Evolutionary conservation across 2,329 filamentous ascomycete genomes (phyloP).

Genomic region (Dactylellina sp.): DNA sequence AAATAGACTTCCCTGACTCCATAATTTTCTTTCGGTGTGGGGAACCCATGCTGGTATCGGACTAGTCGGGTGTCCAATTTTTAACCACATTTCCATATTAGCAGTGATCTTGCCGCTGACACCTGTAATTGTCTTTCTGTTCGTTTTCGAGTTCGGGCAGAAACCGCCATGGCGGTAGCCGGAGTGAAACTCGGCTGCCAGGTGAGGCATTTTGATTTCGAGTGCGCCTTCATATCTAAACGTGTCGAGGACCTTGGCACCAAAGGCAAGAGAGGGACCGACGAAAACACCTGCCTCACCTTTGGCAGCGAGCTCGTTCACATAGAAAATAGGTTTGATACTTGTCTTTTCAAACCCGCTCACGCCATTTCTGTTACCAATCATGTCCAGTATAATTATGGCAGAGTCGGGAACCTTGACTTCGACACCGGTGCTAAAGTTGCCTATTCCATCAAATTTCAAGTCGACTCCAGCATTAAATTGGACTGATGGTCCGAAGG

Average conservation of each 20-base stretch:
- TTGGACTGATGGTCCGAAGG: constrained; percentile 56
- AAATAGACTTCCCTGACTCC: constrained; percentile 23
- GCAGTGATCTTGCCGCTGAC: constrained; percentile 10
- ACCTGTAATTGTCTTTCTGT: constrained; percentile 21
- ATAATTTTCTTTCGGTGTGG: constrained; percentile 26
- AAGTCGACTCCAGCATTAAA: constrained; percentile 46
- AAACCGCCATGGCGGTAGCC: constrained; percentile 41
- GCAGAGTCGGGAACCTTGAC: constrained; percentile 36
- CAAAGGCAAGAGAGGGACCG: constrained; percentile 59
- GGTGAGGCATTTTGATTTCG: constrained; percentile 55
- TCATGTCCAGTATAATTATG: constrained; percentile 56
- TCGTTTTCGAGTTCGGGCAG: constrained; percentile 20
- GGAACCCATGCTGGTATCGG: constrained; percentile 22
- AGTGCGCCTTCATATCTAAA: constrained; percentile 57
- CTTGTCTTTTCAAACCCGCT: constrained; percentile 59
- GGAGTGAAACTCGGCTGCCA: constrained; percentile 44
- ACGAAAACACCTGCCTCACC: constrained; percentile 59
- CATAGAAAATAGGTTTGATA: constrained; percentile 59
- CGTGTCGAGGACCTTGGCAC: constrained; percentile 58
- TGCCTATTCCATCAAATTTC: constrained; percentile 23
- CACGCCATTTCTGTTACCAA: constrained; percentile 57
- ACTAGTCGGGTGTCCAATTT: neutral
- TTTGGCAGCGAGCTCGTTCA: constrained; percentile 59
- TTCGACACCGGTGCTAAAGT: constrained; percentile 37
- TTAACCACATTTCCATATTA: constrained; percentile 38